Evolutionary conservation across 768 basidiomycete species (phyloP).

Genomic region (Russula abietina): DNA sequence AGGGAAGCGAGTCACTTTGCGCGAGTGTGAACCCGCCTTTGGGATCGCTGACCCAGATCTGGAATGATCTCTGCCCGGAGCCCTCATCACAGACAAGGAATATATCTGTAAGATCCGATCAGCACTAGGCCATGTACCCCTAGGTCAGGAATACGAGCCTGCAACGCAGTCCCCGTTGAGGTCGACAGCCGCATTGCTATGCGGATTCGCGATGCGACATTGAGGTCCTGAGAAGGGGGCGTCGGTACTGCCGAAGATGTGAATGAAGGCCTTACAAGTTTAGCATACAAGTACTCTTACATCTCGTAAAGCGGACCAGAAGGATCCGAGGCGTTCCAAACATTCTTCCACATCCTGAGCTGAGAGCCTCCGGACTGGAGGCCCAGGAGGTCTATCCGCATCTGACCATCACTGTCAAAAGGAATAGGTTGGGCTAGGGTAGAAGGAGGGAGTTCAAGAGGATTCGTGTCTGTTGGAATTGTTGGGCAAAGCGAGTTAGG

Average conservation of each 20-base stretch:
- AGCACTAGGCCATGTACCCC: neutral
- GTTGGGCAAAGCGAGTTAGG: neutral
- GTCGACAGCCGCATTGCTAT: constrained; percentile 92
- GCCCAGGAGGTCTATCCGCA: constrained; percentile 85
- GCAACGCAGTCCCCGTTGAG: constrained; percentile 94
- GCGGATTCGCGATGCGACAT: constrained; percentile 80
- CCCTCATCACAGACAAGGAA: constrained; percentile 78
- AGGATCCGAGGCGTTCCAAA: constrained; percentile 57
- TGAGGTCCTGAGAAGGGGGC: constrained; percentile 56
- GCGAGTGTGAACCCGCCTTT: constrained; percentile 65
- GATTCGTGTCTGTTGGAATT: constrained; percentile 27
- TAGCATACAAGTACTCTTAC: constrained; percentile 40
- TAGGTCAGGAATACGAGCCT: constrained; percentile 40
- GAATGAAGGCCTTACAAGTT: neutral
- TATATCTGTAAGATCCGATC: constrained; percentile 49
- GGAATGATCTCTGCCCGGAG: constrained; percentile 54
- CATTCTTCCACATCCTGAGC: constrained; percentile 75
- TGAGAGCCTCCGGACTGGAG: constrained; percentile 36
- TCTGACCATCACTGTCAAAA: constrained; percentile 80
- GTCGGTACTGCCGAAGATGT: constrained; percentile 30
- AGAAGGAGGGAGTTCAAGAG: constrained; percentile 56
- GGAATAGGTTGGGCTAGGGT: constrained; percentile 74
- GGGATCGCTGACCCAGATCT: constrained; percentile 92
- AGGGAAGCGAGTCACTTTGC: constrained; percentile 61
- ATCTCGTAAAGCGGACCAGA: constrained; percentile 54